Conservation (phyloP, 2,329 filamentous ascomycete species). For the Sphaerulina musiva region DNA sequence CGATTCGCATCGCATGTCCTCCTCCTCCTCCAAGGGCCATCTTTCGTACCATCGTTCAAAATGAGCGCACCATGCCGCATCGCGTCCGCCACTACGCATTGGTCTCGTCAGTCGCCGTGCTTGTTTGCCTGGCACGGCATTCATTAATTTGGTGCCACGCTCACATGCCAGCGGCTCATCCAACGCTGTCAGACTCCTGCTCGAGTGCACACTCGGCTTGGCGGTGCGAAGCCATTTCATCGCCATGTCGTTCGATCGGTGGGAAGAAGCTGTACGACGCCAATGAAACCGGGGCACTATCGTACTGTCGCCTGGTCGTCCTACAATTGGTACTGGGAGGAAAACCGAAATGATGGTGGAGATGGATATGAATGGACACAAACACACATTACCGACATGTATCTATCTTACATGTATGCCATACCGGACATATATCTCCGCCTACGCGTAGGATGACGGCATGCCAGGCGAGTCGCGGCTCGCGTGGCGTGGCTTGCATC, state of each 20-base stretch:
- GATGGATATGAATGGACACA: too few relatives aligned
- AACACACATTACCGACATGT: too few relatives aligned
- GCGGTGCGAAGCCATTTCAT: slow-evolving; percentile 35
- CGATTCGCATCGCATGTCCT: too few relatives aligned
- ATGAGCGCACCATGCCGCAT: slow-evolving; percentile 34
- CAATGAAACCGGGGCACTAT: too few relatives aligned
- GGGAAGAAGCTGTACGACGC: background rate
- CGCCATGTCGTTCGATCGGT: slow-evolving; percentile 4
- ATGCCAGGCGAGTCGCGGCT: background rate
- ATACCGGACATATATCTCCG: background rate
- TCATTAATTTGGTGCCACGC: slow-evolving; percentile 10
- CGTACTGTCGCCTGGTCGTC: too few relatives aligned
- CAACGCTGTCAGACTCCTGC: slow-evolving; percentile 51
- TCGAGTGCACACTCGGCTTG: slow-evolving; percentile 37
- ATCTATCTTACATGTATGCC: background rate
- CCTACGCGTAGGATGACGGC: background rate
- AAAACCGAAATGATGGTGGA: too few relatives aligned
- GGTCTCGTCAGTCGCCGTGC: slow-evolving; percentile 13
- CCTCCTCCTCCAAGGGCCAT: too few relatives aligned
- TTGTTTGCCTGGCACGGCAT: too few relatives aligned
- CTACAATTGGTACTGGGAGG: too few relatives aligned
- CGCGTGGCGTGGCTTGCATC: background rate
- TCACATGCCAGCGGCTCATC: slow-evolving; percentile 56
- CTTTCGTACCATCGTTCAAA: slow-evolving; percentile 37
- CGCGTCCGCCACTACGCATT: slow-evolving; percentile 39